Base-by-base conservation (phyloP, 768 basidiomycete species). In the Agrocybe pediades region DNA sequence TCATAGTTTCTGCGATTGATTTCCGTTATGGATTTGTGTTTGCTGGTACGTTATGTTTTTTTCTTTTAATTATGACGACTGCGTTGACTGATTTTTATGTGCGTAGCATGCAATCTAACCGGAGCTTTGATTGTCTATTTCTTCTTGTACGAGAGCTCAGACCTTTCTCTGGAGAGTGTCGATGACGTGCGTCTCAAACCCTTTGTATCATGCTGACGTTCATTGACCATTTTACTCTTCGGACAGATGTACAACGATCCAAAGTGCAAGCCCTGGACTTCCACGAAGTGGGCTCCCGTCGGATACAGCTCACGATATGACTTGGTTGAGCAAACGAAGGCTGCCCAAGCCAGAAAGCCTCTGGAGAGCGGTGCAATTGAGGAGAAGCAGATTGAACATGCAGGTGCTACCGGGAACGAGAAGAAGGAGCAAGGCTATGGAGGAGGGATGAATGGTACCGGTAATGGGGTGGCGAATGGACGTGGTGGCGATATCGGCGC, bases 101-200 rank as follows among this genome's bases (percentile, higher is more conserved):
- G 13, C n/a, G 0, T 30, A 74, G 79, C 79, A 24, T 86, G 84
- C 63, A 86, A 86, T 62, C 72, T 86, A n/a, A 68, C 69, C 24
- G 83, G 79, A 29, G 83, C 83, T 1, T 64, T 79, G 41, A 70
- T 88, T 54, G 86, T 88, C 17, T 89, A 73, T 66, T 75, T 88
- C 64, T 90, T 88, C 83, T 75, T 91, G 1, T 90, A 90, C 72
- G 88, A 90, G 65, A 82, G 82, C 7, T 79, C 83, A 6, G 80
- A 84, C 55, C 73, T 90, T 30, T 80, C 82, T 2, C 75, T 91
- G 16, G 89, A 91, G 70, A 74, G 68, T 54, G 84, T 89, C 41
- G 80, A 88, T 61, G 68, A 70, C 62, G 79, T 82, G 60, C 50
- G 75, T 50, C 20, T 16, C 29, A 8, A 21, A 40, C 27, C 41